These are phyloP conservation scores for Cydonia oblonga DNA, from an alignment of 331 rosid species.

Conservation along the genomic window DNA sequence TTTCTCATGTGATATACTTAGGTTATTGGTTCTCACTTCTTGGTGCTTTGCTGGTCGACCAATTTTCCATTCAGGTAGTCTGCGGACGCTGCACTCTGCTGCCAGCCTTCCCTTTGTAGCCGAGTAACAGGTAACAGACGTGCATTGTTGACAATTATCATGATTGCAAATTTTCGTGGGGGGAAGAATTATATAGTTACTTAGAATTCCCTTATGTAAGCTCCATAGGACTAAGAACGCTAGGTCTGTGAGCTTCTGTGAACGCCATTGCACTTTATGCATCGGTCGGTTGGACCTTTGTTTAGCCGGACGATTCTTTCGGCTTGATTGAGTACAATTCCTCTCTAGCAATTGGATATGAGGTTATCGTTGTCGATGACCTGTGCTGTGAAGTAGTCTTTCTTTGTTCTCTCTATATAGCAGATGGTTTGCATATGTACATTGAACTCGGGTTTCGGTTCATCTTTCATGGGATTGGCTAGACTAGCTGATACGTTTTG, in stretches of 20 bases:
- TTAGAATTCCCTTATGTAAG: background rate
- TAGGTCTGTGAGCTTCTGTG: background rate
- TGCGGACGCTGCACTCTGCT: background rate
- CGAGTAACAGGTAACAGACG: background rate
- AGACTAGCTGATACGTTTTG: background rate
- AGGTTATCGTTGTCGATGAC: background rate
- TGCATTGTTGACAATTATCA: background rate
- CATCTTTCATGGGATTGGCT: background rate
- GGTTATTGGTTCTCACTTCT: background rate
- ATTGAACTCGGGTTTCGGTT: background rate
- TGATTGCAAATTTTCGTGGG: background rate
- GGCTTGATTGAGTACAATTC: background rate
- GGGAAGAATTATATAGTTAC: background rate
- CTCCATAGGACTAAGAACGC: background rate
- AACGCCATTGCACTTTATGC: background rate
- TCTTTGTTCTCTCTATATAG: background rate
- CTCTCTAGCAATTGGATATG: background rate
- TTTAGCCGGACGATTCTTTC: background rate
- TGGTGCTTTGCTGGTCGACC: background rate
- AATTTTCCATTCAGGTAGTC: background rate
- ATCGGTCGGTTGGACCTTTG: background rate
- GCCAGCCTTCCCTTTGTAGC: conserved; percentile 4
- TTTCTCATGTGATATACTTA: background rate
- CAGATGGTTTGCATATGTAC: background rate
- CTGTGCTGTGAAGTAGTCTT: background rate